Evolutionary conservation across 805 yeast genomes (phyloP), one percentile per base, ranked within the genome.

Genomic region (Candida germanica): DNA sequence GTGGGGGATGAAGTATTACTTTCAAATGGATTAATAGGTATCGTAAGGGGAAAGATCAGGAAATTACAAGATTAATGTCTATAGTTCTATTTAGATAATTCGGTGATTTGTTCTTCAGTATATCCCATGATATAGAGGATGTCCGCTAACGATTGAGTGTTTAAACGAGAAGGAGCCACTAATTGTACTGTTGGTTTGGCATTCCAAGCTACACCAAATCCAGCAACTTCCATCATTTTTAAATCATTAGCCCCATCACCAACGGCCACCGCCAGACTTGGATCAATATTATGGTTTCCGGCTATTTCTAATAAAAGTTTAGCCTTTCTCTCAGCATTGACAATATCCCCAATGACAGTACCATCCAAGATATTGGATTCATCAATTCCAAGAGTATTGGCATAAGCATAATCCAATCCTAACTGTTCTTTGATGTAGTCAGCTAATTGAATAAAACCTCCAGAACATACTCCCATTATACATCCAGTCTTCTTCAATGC

Each of bases 201-300:
- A 56, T 87, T 85, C 94, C 96, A 93, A 0, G 98, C 98, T 36
- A 93, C 71, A 14, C 98, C 98, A 56, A 79, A 84, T 0, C 98
- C 98, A 2, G 96, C 96, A 10, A 63, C 77, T 2, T 67, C 74
- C 98, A 93, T 93, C 88, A 94, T 94, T 29, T 76, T 75, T 53
- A 93, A 66, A 62, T 93, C 99, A 53, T 93, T 93, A 16, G 98
- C 96, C 25, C 99, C 99, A 56, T 93, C 98, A 24, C 98, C 98
- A 25, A 91, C 84, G 32, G 96, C 96, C 30, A 85, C 81, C 1
- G 82, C 80, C 3, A 69, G 54, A 28, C 56, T 56, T 8, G 77
- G 61, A 15, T 73, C 75, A 23, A 84, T 65, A 8, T 58, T 58
- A 45, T 79, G 81, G 26, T 69, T 71, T 4, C 57, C 47, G 1